Base-by-base conservation (phyloP, 2,329 filamentous ascomycete genomes). In the Penicillium sp. region DNA sequence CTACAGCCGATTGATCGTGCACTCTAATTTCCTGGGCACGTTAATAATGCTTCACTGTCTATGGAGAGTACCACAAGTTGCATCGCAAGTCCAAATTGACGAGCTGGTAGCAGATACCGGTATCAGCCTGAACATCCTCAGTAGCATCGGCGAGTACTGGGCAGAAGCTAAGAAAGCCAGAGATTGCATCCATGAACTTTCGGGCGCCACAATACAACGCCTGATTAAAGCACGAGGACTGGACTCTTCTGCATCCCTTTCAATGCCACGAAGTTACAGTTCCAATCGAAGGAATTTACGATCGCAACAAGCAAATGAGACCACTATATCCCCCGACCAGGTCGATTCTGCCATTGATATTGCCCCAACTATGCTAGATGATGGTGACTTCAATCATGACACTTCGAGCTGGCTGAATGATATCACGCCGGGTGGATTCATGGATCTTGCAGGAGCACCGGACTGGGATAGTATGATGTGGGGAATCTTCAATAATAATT, bases 71-170 rank as follows among this genome's bases (percentile, higher is more conserved):
- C 73, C 77, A 0, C 64, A 71, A 2, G 69, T 80, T 16, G 69
- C 75, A 1, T 62, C 63, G 0, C 61, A 64, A 1, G 69, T 71
- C 1, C 68, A 74, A 3, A 49, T 74, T 2, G 71, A 77, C 11
- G 64, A 68, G 1, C 61, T 81, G 2, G 72, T 75, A 52, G 65
- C 65, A 0, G 74, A 77, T 22, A 59, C 79, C 10, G 71, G 71
- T 20, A 69, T 72, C 1, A 68, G 75, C 0, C 63, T 77, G 10
- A 78, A 76, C 13, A 71, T 81, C 0, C 63, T 82, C 2, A 79
- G 79, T 33, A 79, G 79, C 1, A 74, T 74, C 2, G 79, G 76
- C 1, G 79, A 81, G 50, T 74, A 81, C 51, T 82, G 79, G 78
- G 67, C 72, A 0, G 78, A 78, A 4, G 79, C 78, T 16, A 62